Percentiles rank a stretch among this genome's conserved stretches.
Evolutionary conservation across 164 flowering plant species (phyloP).

Genomic region (Dillenia turbinata): DNA sequence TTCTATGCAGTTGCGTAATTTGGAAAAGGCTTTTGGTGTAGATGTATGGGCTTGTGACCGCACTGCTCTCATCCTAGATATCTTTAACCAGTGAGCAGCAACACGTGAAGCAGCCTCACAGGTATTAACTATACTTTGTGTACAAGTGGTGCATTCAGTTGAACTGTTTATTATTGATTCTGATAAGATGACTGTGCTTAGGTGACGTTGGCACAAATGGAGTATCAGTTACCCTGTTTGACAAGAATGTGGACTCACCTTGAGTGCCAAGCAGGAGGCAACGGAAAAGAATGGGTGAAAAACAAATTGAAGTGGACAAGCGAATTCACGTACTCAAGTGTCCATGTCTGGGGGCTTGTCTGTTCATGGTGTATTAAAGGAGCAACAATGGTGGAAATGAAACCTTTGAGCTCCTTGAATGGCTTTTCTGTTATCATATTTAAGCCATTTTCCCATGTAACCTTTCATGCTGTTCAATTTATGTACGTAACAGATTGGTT

Average conservation of each 20-base stretch:
- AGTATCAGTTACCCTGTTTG: constrained; percentile 87
- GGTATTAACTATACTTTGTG: constrained; percentile 28
- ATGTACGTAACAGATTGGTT: constrained; percentile 56
- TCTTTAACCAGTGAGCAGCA: constrained; percentile 93
- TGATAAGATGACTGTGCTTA: constrained; percentile 16
- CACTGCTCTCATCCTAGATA: constrained; percentile 91
- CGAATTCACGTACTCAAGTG: constrained; percentile 84
- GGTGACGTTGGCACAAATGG: constrained; percentile 98
- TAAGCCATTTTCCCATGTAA: too few relatives aligned
- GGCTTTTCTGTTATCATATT: too few relatives aligned
- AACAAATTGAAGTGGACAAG: constrained; percentile 98
- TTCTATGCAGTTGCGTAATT: constrained; percentile 78
- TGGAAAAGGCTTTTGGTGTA: constrained; percentile 90
- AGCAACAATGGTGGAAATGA: too few relatives aligned
- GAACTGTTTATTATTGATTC: not conserved
- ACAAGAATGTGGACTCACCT: constrained; percentile 99
- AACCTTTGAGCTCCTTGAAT: too few relatives aligned
- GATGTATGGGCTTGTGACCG: constrained; percentile 93
- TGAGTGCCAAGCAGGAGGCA: constrained; percentile 97
- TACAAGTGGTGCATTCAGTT: not conserved
- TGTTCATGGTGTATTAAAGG: too few relatives aligned
- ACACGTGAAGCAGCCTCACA: constrained; percentile 96
- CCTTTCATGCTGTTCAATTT: too few relatives aligned
- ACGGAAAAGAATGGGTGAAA: constrained; percentile 99
- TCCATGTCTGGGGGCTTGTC: not conserved